phyloP scores from a whole-genome alignment of 2,329 filamentous ascomycete genomes.

The Calycina herbarum region DNA sequence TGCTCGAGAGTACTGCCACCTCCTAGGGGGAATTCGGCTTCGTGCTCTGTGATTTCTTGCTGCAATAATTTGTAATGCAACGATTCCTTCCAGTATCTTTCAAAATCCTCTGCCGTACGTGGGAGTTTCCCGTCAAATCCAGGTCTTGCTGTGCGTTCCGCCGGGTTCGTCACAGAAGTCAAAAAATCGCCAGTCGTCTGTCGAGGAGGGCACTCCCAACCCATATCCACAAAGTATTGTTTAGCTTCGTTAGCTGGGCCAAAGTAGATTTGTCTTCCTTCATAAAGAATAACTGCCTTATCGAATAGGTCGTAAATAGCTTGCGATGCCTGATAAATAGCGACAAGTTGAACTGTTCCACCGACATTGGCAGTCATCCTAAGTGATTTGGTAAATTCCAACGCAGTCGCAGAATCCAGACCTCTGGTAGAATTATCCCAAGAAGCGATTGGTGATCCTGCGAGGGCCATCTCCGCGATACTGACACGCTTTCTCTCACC shows the following conservation, averaged over 20 bases:
- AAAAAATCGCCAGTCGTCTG: constrained; percentile 63
- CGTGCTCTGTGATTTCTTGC: constrained; percentile 53
- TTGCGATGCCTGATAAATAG: constrained; percentile 73
- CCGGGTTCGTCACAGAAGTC: constrained; percentile 68
- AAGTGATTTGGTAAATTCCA: constrained; percentile 71
- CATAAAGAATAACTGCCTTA: constrained; percentile 67
- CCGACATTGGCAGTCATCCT: constrained; percentile 65
- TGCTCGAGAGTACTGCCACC: constrained; percentile 39
- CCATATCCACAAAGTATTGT: constrained; percentile 68
- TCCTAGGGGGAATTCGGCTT: constrained; percentile 42
- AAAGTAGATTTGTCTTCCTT: constrained; percentile 73
- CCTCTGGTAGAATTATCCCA: constrained; percentile 57
- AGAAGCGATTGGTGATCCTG: constrained; percentile 47
- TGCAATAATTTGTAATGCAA: constrained; percentile 44
- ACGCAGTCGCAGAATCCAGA: constrained; percentile 71
- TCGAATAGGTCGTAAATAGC: constrained; percentile 70
- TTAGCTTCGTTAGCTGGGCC: constrained; percentile 64
- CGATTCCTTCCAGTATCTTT: constrained; percentile 51
- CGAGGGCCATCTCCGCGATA: constrained; percentile 72
- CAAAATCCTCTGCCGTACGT: constrained; percentile 56
- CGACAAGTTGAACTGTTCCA: constrained; percentile 62
- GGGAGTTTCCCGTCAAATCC: constrained; percentile 60
- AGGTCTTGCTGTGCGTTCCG: constrained; percentile 56
- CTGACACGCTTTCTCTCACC: constrained; percentile 78
- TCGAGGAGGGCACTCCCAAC: constrained; percentile 68